A percentile compares a stretch with the other conserved stretches of the same genome.
Conservation (phyloP, 345 rosid genomes). For the Alliaria petiolata region DNA sequence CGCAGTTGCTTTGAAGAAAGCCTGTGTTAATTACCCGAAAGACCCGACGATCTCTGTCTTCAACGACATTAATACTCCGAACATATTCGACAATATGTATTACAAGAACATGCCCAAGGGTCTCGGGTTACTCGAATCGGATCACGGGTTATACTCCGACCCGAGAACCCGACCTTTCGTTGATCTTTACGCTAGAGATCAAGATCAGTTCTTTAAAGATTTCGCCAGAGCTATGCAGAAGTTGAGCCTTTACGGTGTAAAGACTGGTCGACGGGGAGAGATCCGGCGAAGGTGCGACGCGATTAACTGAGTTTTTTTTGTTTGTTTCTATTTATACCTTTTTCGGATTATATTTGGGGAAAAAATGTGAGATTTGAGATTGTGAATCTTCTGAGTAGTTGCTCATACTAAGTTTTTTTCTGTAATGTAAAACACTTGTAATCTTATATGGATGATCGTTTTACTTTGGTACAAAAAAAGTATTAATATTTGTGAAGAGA, state of each 20-base stretch:
- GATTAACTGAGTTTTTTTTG: conserved; percentile 46
- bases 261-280: conserved; percentile 87
- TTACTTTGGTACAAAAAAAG: neutral
- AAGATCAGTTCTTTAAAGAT: conserved; percentile 59
- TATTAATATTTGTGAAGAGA: neutral
- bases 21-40: conserved; percentile 54
- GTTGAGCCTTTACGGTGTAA: conserved; percentile 63
- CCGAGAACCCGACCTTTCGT: conserved; percentile 61
- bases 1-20: conserved; percentile 54
- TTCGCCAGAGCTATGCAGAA: conserved; percentile 81
- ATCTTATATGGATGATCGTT: neutral
- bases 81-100: conserved; percentile 80
- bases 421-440: too few relatives aligned
- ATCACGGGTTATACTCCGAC: conserved; percentile 59
- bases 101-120: conserved; percentile 77
- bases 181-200: conserved; percentile 62
- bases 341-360: neutral
- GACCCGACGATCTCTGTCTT: conserved; percentile 78
- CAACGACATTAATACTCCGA: conserved; percentile 90
- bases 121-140: conserved; percentile 71
- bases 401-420: neutral
- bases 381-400: conserved; percentile 12
- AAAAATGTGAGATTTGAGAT: conserved; percentile 16
- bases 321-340: neutral
- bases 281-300: conserved; percentile 91